phyloP scores from a whole-genome alignment of 257 asterid genomes.

The Nicotiana tomentosiformis region DNA sequence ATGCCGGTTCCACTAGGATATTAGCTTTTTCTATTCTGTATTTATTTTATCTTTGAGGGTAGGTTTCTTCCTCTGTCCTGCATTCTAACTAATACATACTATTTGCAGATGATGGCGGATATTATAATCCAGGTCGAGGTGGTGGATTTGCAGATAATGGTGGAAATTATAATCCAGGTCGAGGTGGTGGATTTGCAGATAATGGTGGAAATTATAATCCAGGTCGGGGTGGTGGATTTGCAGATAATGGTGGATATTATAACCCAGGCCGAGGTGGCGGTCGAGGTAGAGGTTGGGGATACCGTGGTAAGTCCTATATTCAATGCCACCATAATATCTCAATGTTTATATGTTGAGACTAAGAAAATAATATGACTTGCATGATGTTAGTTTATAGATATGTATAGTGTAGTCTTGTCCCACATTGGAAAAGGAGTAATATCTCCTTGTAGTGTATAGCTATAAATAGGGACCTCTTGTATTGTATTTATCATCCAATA shows the following conservation, averaged over 20 bases:
- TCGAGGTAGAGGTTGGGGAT: conserved; percentile 46
- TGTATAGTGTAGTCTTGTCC: too few relatives aligned
- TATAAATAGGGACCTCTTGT: too few relatives aligned
- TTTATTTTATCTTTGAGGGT: not conserved
- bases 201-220: conserved; percentile 5
- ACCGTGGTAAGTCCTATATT: conserved; percentile 32
- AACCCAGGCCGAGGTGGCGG: conserved; percentile 20
- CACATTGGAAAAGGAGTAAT: too few relatives aligned
- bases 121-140: not conserved
- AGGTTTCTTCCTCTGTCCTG: not conserved
- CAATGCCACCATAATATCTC: not conserved
- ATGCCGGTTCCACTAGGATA: not conserved
- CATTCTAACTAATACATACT: not conserved
- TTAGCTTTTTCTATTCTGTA: not conserved
- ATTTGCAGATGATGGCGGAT: not conserved
- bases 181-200: conserved; percentile 29
- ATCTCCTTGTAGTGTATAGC: too few relatives aligned
- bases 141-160: conserved; percentile 15
- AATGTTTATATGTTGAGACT: too few relatives aligned
- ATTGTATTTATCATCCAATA: too few relatives aligned
- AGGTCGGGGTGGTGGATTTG: not conserved
- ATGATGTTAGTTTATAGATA: too few relatives aligned
- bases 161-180: not conserved
- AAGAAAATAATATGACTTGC: not conserved
- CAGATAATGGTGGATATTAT: not conserved